Base-by-base conservation (phyloP, 2,329 filamentous ascomycete species). In the Aspergillus amoenus region DNA sequence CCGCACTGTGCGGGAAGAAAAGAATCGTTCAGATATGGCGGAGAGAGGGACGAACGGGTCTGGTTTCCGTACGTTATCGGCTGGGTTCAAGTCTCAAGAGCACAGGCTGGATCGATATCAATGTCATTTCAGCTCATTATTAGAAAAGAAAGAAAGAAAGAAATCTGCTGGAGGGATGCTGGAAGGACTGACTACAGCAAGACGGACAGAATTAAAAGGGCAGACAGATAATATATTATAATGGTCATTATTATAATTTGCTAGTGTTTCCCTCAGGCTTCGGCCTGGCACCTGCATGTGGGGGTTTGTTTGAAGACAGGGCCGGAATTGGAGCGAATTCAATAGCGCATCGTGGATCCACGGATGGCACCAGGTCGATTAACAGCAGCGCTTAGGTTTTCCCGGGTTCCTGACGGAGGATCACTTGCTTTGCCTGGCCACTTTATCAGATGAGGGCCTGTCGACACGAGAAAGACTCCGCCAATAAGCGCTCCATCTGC, bases 101-200 rank as follows among this genome's bases (percentile, higher is more conserved):
- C 50, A 51, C 56, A 46, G 43, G 46, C 30, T 46, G 52, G 24
- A 40, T 44, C 21, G 51, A 12, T 18, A 40, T 58, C 47, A 43
- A 42, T 22, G 51, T 58, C 60, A 62, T 61, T 27, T 61, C 46
- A 54, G 13, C 21, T 39, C 46, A 21, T 52, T 6, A 34, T 24
- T 4, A 21, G 17, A 2, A 40, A 30, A 5, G 34, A 45, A 30
- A 11, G 27, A 30, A 40, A 6, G 15, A 6, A 40, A 32, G 9
- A 24, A 40, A 34, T 15, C 15, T 41, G 49, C 37, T 5, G 13
- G 22, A n/a, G 13, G 42, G 6, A 34, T 40, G 22, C 30, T 41
- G 34, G n/a, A 12, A 46, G 22, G 24, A 21, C 32, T 13, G 42
- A 52, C 41, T 47, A 17, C 15, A 43, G 17, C 40, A 41, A 13